phyloP scores from a whole-genome alignment of 331 rosid species.

The Cydonia oblonga region DNA sequence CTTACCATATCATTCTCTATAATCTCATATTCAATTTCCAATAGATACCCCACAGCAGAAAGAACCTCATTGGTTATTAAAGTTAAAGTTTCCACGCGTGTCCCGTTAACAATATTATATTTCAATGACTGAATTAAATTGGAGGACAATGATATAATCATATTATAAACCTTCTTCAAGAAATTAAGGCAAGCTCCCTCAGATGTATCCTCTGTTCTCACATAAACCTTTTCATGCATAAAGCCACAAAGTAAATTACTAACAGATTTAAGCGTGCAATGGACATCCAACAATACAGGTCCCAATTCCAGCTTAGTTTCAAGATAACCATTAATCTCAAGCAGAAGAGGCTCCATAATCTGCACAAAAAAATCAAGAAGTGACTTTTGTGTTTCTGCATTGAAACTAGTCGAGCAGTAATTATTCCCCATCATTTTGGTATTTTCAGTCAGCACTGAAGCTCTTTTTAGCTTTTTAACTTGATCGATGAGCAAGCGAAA shows the following conservation, averaged over 20 bases:
- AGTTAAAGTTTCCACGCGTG: conserved; percentile 21
- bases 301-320: conserved; percentile 26
- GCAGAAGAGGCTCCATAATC: conserved; percentile 71
- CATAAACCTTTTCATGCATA: conserved; percentile 65
- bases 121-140: conserved; percentile 27
- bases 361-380: conserved; percentile 59
- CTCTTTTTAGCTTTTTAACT: conserved; percentile 44
- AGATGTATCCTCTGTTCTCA: conserved; percentile 67
- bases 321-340: conserved; percentile 24
- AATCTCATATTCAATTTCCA: conserved; percentile 82
- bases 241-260: conserved; percentile 52
- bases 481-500: conserved; percentile 45
- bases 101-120: conserved; percentile 16
- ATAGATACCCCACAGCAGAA: conserved; percentile 48
- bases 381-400: conserved; percentile 48
- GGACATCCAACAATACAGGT: conserved; percentile 30
- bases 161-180: conserved; percentile 54
- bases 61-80: conserved; percentile 44
- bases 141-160: conserved; percentile 36
- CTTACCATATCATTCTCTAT: conserved; percentile 55
- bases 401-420: conserved; percentile 22
- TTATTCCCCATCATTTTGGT: conserved; percentile 24
- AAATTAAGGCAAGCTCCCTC: conserved; percentile 61
- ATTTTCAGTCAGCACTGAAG: conserved; percentile 25
- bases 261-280: conserved; percentile 46